These are phyloP conservation scores for Solanum ossicruentum DNA, from an alignment of 257 asterid genomes.

Conservation along the genomic window DNA sequence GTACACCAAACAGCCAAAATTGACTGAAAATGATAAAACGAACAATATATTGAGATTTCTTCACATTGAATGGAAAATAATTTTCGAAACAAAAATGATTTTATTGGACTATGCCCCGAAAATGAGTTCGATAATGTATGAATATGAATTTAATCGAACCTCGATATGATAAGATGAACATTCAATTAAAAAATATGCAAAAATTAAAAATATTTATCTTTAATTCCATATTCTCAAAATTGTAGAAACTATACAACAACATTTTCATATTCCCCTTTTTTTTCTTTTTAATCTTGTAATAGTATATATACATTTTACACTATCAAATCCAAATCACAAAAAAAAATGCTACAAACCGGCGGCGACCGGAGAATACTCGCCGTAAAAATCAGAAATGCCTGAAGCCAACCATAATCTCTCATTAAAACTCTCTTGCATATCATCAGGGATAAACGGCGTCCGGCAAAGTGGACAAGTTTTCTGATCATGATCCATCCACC, in stretches of 20 bases:
- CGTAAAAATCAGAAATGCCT: slow-evolving; percentile 70
- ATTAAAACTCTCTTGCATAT: slow-evolving; percentile 76
- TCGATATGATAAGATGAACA: no score
- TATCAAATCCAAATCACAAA: background rate
- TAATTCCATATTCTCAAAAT: background rate
- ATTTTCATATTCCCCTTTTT: background rate
- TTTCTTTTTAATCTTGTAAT: background rate
- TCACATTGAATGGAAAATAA: no score
- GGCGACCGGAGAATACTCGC: slow-evolving; percentile 56
- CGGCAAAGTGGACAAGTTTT: slow-evolving; percentile 95
- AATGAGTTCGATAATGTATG: no score
- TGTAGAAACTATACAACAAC: background rate
- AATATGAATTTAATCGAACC: background rate
- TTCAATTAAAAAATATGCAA: no score
- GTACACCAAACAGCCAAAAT: background rate
- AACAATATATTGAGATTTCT: no score
- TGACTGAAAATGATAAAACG: background rate
- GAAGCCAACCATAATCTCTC: slow-evolving; percentile 84
- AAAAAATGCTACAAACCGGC: slow-evolving; percentile 32
- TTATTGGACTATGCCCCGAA: no score
- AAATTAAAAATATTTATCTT: background rate
- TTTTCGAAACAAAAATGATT: no score
- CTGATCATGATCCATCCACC: slow-evolving; percentile 99
- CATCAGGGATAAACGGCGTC: slow-evolving; percentile 66
- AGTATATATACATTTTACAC: background rate